Conservation (phyloP, 2,329 filamentous ascomycete genomes). For the Plectosphaerella cucumerina region DNA sequence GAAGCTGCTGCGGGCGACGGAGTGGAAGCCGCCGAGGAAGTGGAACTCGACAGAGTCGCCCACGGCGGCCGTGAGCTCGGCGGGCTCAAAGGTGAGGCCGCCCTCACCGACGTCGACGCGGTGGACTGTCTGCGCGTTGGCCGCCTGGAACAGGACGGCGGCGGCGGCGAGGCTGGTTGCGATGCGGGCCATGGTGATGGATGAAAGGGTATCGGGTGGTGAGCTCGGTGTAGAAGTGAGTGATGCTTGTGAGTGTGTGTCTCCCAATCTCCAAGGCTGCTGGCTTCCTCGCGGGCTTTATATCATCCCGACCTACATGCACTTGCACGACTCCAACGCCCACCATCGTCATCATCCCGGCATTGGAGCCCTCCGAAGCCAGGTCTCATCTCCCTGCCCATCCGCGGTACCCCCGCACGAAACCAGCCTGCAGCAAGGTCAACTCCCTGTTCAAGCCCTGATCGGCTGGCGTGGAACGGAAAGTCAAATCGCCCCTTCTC, state of each 20-base stretch:
- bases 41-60: conserved; percentile 45
- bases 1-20: conserved; percentile 57
- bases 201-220: neutral
- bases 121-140: conserved; percentile 3
- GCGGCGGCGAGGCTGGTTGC: too few relatives aligned
- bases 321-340: too few relatives aligned
- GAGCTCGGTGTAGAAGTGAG: neutral
- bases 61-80: conserved; percentile 42
- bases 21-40: conserved; percentile 50
- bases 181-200: neutral
- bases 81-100: conserved; percentile 44
- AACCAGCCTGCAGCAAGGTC: neutral
- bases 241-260: neutral
- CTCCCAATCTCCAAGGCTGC: neutral
- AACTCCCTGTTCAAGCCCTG: neutral
- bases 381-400: neutral
- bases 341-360: neutral
- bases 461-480: too few relatives aligned
- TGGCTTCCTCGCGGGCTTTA: neutral
- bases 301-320: neutral
- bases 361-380: neutral
- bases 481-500: too few relatives aligned
- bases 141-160: neutral
- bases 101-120: conserved; percentile 20
- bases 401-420: too few relatives aligned